Evolutionary conservation across 495 filamentous ascomycete species (phyloP).

Genomic region (Aspergillus asperescens): DNA sequence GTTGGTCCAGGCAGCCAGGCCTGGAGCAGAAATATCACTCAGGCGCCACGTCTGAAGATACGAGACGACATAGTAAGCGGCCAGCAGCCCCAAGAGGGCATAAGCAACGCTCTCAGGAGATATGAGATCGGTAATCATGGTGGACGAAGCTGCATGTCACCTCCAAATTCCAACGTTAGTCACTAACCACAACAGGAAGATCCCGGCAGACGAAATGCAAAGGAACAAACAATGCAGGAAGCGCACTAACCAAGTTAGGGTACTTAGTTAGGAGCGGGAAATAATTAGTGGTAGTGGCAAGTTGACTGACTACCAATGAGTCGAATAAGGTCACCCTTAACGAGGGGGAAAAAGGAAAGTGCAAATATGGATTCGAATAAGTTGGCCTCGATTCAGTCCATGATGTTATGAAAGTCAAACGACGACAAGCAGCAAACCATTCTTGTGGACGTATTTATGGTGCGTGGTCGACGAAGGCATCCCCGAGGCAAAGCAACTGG

Average conservation of each 20-base stretch:
- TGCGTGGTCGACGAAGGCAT: background rate
- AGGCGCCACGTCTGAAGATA: constrained; percentile 64
- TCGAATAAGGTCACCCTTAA: too few species aligned
- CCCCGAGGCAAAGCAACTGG: constrained; percentile 30
- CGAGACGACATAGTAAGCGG: constrained; percentile 61
- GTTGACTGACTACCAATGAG: too few species aligned
- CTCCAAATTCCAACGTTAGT: too few species aligned
- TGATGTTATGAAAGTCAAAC: background rate
- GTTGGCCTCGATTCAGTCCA: background rate
- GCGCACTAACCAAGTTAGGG: background rate
- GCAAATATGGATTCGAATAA: background rate
- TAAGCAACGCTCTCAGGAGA: constrained; percentile 55
- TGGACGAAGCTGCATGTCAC: too few species aligned
- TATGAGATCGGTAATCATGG: constrained; percentile 14
- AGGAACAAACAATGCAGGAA: background rate
- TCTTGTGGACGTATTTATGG: constrained; percentile 15
- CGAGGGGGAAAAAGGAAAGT: too few species aligned
- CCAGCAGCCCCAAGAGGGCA: constrained; percentile 45
- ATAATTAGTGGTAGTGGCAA: too few species aligned
- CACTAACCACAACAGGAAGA: too few species aligned
- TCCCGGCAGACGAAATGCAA: too few species aligned
- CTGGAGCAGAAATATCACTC: constrained; percentile 61
- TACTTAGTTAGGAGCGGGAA: background rate
- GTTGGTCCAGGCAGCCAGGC: constrained; percentile 64
- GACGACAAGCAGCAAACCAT: background rate